These are phyloP conservation scores for Omphalotus guepiniiformis DNA, from an alignment of 768 basidiomycete genomes.

Conservation along the genomic window DNA sequence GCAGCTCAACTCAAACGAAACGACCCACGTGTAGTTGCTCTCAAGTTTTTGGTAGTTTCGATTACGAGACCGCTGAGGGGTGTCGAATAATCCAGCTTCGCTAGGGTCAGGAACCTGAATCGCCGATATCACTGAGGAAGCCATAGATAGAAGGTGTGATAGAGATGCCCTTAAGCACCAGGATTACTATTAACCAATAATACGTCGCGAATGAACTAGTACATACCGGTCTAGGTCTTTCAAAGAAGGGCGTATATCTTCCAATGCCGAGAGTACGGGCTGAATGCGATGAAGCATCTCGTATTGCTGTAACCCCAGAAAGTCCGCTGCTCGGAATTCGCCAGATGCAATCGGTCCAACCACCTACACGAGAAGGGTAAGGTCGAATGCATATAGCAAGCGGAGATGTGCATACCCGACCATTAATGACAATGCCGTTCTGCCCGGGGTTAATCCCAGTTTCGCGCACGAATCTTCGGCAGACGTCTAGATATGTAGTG, in stretches of 20 bases:
- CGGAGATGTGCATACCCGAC: constrained; percentile 54
- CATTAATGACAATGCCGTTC: constrained; percentile 71
- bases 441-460: constrained; percentile 59
- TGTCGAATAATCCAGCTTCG: constrained; percentile 68
- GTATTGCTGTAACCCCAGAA: constrained; percentile 63
- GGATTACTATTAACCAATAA: background rate
- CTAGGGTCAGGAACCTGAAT: constrained; percentile 71
- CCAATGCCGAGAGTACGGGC: constrained; percentile 64
- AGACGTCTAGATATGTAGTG: constrained; percentile 37
- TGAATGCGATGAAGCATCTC: constrained; percentile 70
- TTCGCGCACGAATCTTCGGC: constrained; percentile 47
- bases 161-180: constrained; percentile 42
- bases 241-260: constrained; percentile 41
- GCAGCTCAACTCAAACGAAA: background rate
- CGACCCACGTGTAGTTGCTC: constrained; percentile 59
- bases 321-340: constrained; percentile 68
- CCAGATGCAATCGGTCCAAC: constrained; percentile 64
- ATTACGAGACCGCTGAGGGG: constrained; percentile 54
- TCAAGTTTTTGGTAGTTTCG: constrained; percentile 57
- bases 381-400: constrained; percentile 8
- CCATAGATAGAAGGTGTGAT: constrained; percentile 57
- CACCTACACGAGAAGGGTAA: constrained; percentile 41
- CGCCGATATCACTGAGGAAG: constrained; percentile 68
- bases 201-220: constrained; percentile 3
- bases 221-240: constrained; percentile 40